phyloP scores from a whole-genome alignment of 2,329 filamentous ascomycete species.

The Fusarium tjaetaba region DNA sequence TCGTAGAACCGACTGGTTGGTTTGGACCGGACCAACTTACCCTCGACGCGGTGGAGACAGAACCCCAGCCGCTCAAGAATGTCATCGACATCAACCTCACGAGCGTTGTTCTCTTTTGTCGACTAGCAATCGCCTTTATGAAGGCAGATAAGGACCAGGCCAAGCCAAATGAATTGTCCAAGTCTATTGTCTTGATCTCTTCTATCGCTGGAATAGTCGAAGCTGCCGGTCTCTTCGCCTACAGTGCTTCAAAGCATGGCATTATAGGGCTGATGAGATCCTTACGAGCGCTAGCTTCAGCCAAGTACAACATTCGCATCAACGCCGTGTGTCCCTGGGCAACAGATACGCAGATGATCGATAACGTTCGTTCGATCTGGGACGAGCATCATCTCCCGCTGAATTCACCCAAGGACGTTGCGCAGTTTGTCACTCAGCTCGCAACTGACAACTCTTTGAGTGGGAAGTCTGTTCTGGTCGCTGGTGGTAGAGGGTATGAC shows the following conservation, averaged over 20 bases:
- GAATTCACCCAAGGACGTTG: not conserved
- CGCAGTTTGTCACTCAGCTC: not conserved
- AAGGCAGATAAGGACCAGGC: rapidly evolving
- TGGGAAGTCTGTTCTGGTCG: not conserved
- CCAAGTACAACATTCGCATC: not conserved
- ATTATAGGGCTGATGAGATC: not conserved
- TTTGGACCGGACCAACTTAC: not conserved
- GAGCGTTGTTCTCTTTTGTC: not conserved
- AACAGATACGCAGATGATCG: not conserved
- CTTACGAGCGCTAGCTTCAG: not conserved
- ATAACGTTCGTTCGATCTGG: not conserved
- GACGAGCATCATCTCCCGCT: not conserved
- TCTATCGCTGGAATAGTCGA: not conserved
- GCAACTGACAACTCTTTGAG: not conserved
- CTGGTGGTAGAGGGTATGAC: not conserved
- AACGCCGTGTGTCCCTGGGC: slow-evolving; percentile 2
- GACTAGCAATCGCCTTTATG: not conserved
- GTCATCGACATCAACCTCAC: not conserved
- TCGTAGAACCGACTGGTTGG: not conserved
- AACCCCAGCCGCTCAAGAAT: not conserved
- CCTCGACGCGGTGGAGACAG: not conserved
- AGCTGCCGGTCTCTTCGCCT: not conserved
- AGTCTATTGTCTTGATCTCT: not conserved
- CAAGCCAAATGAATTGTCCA: not conserved
- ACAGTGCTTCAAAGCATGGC: not conserved